Percentiles rank a stretch among this genome's conserved stretches.
Evolutionary conservation across 768 basidiomycete genomes (phyloP).

Genomic region (Scleroderma citrinum): DNA sequence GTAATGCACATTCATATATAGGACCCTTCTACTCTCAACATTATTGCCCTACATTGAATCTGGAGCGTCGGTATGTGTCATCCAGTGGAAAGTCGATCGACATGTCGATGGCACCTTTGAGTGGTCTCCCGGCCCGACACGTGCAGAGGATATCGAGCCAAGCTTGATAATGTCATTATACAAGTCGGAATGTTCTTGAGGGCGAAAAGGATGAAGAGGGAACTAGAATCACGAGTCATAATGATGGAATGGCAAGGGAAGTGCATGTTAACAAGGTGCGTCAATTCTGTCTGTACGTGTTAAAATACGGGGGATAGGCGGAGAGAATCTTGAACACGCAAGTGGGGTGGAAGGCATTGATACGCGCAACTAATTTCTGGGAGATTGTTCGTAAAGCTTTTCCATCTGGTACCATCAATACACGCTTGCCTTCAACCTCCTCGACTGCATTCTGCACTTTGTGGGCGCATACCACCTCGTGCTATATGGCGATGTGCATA

Average conservation of each 20-base stretch:
- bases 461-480: constrained; percentile 74
- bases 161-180: constrained; percentile 82
- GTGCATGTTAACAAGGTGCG: constrained; percentile 49
- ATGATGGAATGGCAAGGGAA: constrained; percentile 37
- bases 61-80: constrained; percentile 81
- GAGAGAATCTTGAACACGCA: constrained; percentile 71
- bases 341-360: constrained; percentile 72
- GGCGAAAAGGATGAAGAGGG: no score
- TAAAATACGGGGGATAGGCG: constrained; percentile 34
- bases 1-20: constrained; percentile 10
- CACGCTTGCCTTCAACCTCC: constrained; percentile 67
- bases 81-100: constrained; percentile 73
- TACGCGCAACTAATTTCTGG: constrained; percentile 80
- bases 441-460: constrained; percentile 71
- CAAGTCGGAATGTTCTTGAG: constrained; percentile 39
- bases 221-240: constrained; percentile 42
- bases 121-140: constrained; percentile 87
- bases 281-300: neutral
- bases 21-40: constrained; percentile 48
- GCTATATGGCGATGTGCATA: constrained; percentile 62
- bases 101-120: constrained; percentile 90
- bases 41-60: constrained; percentile 82
- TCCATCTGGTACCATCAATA: constrained; percentile 26
- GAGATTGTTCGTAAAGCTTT: constrained; percentile 46
- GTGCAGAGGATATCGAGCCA: constrained; percentile 79